A percentile compares a stretch with the other conserved stretches of the same genome.
Conservation (phyloP, 345 rosid species). For the Luvunga scandens region DNA sequence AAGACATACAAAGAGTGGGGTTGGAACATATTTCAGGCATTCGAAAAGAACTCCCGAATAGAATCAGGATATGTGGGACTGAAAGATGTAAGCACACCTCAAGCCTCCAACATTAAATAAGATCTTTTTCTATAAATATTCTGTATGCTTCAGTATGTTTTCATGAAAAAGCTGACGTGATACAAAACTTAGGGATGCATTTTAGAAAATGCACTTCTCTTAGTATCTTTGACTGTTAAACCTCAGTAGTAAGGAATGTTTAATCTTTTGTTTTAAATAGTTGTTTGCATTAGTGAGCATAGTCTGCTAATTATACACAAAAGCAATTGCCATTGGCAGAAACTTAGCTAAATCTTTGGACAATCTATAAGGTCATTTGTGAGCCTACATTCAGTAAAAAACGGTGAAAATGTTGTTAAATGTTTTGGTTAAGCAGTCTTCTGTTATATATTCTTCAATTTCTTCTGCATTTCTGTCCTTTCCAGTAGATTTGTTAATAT, state of each 20-base stretch:
- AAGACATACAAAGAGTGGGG: constrained; percentile 97
- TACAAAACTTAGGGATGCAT: background rate
- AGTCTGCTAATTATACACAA: no score
- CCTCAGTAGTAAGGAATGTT: background rate
- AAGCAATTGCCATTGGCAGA: background rate
- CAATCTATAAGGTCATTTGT: background rate
- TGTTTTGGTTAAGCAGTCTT: background rate
- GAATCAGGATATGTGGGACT: constrained; percentile 93
- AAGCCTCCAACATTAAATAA: background rate
- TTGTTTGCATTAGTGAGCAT: background rate
- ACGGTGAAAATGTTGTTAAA: background rate
- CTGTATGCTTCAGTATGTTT: background rate
- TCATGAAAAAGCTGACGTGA: background rate
- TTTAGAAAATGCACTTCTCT: background rate
- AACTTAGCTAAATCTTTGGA: background rate
- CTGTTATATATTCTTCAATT: background rate
- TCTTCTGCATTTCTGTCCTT: background rate
- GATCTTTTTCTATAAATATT: background rate
- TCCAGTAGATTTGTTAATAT: background rate
- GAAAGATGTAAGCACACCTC: constrained; percentile 68
- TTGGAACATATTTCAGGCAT: constrained; percentile 96
- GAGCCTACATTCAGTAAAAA: background rate
- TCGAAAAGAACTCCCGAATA: constrained; percentile 83
- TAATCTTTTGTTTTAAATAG: background rate
- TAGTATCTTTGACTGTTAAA: background rate